These are phyloP conservation scores for Hibiscus syriacus DNA, from an alignment of 345 rosid genomes.

Conservation along the genomic window DNA sequence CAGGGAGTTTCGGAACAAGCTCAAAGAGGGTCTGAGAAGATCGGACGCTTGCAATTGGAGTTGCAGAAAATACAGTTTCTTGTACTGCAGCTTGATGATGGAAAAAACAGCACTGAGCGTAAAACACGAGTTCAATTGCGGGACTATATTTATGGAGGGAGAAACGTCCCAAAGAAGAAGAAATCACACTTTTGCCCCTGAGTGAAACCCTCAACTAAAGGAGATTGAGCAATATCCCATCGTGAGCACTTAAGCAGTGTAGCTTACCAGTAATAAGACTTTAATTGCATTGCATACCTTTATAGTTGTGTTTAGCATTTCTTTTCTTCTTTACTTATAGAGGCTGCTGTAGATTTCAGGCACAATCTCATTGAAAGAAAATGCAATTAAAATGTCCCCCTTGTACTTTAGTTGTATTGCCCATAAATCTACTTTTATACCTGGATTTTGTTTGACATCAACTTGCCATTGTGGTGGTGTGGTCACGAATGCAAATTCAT, in stretches of 20 bases:
- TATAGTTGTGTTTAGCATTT: conserved; percentile 7
- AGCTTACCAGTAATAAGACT: conserved; percentile 11
- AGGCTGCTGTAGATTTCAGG: conserved; percentile 26
- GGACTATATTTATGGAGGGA: conserved; percentile 75
- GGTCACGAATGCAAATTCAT: background rate
- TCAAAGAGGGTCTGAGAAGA: conserved; percentile 74
- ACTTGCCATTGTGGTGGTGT: background rate
- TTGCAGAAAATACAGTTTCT: conserved; percentile 82
- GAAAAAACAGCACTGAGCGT: conserved; percentile 44
- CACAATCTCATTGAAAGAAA: conserved; percentile 16
- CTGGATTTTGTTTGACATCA: background rate
- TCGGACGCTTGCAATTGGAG: conserved; percentile 84
- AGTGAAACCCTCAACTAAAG: conserved; percentile 54
- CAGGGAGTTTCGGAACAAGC: conserved; percentile 65
- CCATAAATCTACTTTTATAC: background rate
- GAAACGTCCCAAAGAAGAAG: conserved; percentile 38
- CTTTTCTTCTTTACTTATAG: conserved; percentile 10
- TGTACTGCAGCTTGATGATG: conserved; percentile 60
- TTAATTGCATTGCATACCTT: conserved; percentile 21
- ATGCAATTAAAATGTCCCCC: background rate
- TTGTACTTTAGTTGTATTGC: background rate
- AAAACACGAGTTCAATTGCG: conserved; percentile 62
- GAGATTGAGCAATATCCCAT: conserved; percentile 30
- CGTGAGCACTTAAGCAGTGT: background rate
- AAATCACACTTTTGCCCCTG: conserved; percentile 66